A percentile compares a stretch with the other conserved stretches of the same genome.
Evolutionary conservation across 2,329 filamentous ascomycete genomes (phyloP).

Genomic region (Ophiostoma tasmaniense): DNA sequence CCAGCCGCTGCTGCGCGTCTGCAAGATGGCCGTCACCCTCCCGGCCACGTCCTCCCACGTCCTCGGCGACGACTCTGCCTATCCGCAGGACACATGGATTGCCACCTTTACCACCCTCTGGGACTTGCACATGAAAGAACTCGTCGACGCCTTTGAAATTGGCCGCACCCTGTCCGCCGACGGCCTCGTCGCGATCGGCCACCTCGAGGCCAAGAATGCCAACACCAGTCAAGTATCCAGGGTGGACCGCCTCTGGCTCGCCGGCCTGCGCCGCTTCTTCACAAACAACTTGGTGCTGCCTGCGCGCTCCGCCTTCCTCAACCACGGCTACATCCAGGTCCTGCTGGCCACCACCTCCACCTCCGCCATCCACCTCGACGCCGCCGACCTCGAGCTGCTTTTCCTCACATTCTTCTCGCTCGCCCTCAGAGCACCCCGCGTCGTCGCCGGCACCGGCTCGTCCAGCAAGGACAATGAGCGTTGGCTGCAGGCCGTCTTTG

Average conservation of each 20-base stretch:
- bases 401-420: conserved; percentile 40
- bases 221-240: conserved; percentile 19
- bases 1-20: conserved; percentile 34
- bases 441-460: conserved; percentile 28
- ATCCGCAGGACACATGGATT: conserved; percentile 40
- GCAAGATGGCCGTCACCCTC: conserved; percentile 22
- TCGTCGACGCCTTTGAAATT: conserved; percentile 40
- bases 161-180: conserved; percentile 39
- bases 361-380: no score
- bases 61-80: conserved; percentile 11
- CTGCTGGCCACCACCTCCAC: neutral
- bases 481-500: conserved; percentile 35
- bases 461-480: conserved; percentile 28
- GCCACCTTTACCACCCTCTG: conserved; percentile 39
- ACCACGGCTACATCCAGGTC: conserved; percentile 3
- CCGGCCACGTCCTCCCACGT: neutral
- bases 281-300: conserved; percentile 42
- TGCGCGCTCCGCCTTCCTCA: conserved; percentile 37
- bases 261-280: conserved; percentile 41
- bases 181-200: conserved; percentile 33
- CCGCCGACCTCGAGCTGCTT: conserved; percentile 25
- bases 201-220: conserved; percentile 24
- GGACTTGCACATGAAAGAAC: conserved; percentile 45
- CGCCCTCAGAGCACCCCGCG: conserved; percentile 26
- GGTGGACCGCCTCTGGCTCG: conserved; percentile 33